Evolutionary conservation across 176 grass and related monocot species (phyloP), one percentile per base, ranked within the genome.

Genomic region (Triticum timopheevii): DNA sequence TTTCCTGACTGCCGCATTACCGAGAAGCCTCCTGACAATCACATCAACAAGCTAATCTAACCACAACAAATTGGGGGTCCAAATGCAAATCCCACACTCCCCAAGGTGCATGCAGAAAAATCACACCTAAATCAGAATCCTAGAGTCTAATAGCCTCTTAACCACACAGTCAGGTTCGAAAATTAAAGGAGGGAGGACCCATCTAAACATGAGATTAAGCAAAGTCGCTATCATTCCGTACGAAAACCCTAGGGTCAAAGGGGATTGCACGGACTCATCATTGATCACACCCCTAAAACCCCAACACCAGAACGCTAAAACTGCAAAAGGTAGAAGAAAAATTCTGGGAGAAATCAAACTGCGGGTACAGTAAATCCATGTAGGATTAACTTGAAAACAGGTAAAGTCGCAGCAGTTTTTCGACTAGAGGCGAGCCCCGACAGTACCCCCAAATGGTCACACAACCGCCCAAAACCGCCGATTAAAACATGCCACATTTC

Each of bases 71-170:
- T 77, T 9, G 75, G 19, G 89, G 89, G 61, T 80, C 35, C 56
- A 80, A 28, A 68, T 84, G 81, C 16, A 91, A 87, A 87, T 91
- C 75, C 19, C 50, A 23, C 35, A 75, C 27, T 84, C 47, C 8
- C 20, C 42, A 35, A 76, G 89, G 89, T 80, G 81, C 89, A 91
- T 91, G 85, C 89, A 87, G 68, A 69, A 76, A 91, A 91, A 91
- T 22, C 74, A 84, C 76, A 84, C 56, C 66, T 35, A 28, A 74
- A 58, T 34, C 8, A 36, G 44, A 76, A 49, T 19, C 76, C 16
- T 76, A 61, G 35, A 76, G 56, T 36, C 36, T 69, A 59, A 81
- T 76, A 30, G 0, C 59, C 36, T 62, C 78, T 82, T 71, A 50
- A 52, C 61, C 61, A 76, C 67, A 79, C 19, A 61, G 24, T 39